Evolutionary conservation across 1,139 yeast genomes (phyloP), one percentile per base, ranked within the genome.

Genomic region (Sugiyamaella neomexicana): DNA sequence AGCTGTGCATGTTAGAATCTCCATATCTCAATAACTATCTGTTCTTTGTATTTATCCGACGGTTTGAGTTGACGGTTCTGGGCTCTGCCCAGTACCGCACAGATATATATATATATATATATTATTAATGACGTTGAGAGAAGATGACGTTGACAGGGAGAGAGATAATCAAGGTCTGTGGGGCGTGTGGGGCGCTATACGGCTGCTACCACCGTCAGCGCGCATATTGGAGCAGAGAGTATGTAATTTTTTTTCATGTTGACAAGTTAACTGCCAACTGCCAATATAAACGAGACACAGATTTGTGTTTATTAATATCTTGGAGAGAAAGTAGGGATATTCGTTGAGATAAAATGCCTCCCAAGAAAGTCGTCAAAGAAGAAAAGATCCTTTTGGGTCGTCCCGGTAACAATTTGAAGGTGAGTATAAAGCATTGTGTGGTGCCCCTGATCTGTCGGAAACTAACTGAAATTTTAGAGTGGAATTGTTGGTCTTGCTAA

Each of bases 401-500:
- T 78, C 99, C 99, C 71, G 99, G 97, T 72, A 91, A 91, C 58
- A 68, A 69, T 62, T 63, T 70, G 55, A 70, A 66, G 54, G 54
- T 59, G 50, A 29, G 61, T 47, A 49, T 12, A 17, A 20, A 25
- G 15, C 8, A 27, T 41, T 2, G 13, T 43, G n/a, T 5, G 40
- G 27, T 13, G 38, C 15, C 32, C 32, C 13, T 20, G 40, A 45
- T 16, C 23, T 25, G 9, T 12, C 1, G n/a, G 15, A 46, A 38
- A 16, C 37, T 32, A 46, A 40, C 39, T 23, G 16, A n/a, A 12
- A 23, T 8, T 29, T 80, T 34, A 53, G 74, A 89, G 73, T 55
- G 99, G 99, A 74, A 91, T 93, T 68, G 98, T 93, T 63, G 98
- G 98, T 62, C 80, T 91, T 63, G 97, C 98, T 70, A 91, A 91